Evolutionary conservation across 139 green algal genomes (phyloP).

Genomic region (Limnomonas spitsbergensis): DNA sequence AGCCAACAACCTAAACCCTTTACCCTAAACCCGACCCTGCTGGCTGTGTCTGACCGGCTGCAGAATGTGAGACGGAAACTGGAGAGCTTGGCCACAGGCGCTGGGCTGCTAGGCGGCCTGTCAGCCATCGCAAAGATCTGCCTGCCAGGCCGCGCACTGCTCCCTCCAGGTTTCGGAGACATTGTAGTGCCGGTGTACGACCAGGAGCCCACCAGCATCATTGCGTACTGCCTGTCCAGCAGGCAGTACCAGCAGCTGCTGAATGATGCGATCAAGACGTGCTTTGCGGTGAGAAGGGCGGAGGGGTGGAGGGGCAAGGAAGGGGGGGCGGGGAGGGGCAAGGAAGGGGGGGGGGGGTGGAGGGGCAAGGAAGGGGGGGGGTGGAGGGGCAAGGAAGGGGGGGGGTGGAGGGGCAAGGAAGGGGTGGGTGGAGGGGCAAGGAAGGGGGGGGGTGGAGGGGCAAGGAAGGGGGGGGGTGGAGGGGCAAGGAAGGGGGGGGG

Average conservation of each 20-base stretch:
- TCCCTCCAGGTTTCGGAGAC: slow-evolving; percentile 54
- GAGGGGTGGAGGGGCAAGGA: background rate
- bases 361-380: too few relatives aligned
- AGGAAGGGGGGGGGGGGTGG: too few relatives aligned
- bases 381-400: too few relatives aligned
- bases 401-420: background rate
- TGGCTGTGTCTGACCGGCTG: too few relatives aligned
- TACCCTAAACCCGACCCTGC: too few relatives aligned
- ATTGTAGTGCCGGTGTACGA: slow-evolving; percentile 11
- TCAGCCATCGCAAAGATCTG: slow-evolving; percentile 3
- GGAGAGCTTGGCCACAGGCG: slow-evolving; percentile 12
- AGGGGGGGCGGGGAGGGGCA: too few relatives aligned
- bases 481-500: too few relatives aligned
- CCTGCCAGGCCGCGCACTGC: slow-evolving; percentile 48
- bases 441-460: background rate
- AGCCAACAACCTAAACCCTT: too few relatives aligned
- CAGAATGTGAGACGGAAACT: slow-evolving; percentile 16
- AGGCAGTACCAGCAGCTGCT: slow-evolving; percentile 62
- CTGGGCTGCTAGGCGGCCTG: background rate
- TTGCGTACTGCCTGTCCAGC: slow-evolving; percentile 75
- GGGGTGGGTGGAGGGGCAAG: background rate
- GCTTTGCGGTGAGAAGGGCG: slow-evolving; percentile 17
- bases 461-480: too few relatives aligned
- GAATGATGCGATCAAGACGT: slow-evolving; percentile 38
- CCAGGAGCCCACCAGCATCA: slow-evolving; percentile 73